phyloP scores from a whole-genome alignment of 345 rosid species.

The Euclidium syriacum region DNA sequence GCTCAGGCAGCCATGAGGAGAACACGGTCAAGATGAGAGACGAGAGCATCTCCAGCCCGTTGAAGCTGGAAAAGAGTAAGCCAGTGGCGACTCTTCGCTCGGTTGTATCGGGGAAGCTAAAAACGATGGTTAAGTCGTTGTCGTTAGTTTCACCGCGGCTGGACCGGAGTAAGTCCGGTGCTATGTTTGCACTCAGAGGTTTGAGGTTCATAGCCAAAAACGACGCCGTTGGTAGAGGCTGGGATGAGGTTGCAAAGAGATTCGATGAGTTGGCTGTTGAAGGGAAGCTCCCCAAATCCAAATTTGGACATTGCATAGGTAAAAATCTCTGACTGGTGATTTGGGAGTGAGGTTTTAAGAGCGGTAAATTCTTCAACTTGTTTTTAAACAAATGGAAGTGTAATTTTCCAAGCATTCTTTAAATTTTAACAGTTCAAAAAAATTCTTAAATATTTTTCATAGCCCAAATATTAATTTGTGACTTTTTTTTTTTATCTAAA shows the following conservation, averaged over 20 bases:
- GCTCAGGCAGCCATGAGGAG: background rate
- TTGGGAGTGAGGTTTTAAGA: too few species aligned
- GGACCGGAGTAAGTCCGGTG: conserved; percentile 61
- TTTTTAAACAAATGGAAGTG: too few species aligned
- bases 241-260: conserved; percentile 55
- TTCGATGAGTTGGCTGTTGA: conserved; percentile 46
- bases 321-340: too few species aligned
- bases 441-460: too few species aligned
- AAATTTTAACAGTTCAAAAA: too few species aligned
- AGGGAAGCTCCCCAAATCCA: conserved; percentile 51
- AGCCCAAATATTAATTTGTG: too few species aligned
- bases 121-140: conserved; percentile 41
- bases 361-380: too few species aligned
- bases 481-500: too few species aligned
- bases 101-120: conserved; percentile 51
- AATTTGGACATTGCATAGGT: conserved; percentile 79
- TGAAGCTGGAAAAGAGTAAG: conserved; percentile 26
- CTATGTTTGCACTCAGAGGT: conserved; percentile 62
- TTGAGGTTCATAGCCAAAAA: conserved; percentile 50
- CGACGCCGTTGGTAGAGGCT: conserved; percentile 44
- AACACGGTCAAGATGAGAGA: conserved; percentile 43
- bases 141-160: conserved; percentile 22
- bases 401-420: too few species aligned
- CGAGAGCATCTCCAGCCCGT: conserved; percentile 41
- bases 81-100: conserved; percentile 26